phyloP scores from a whole-genome alignment of 164 flowering plant genomes.

The Protea cynaroides region DNA sequence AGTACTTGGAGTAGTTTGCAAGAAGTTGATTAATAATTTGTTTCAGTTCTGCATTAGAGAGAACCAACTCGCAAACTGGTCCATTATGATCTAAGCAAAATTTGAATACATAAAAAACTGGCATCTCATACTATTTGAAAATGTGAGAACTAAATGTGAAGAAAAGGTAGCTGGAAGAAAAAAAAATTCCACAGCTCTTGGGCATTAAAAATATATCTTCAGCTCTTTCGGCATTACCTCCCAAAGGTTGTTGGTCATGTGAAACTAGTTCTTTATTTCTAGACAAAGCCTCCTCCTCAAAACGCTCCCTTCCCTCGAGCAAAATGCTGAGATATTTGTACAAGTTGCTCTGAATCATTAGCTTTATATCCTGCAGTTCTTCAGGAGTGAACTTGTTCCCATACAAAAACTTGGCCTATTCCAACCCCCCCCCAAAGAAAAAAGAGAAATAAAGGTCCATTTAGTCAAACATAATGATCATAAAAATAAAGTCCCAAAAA shows the following conservation, averaged over 20 bases:
- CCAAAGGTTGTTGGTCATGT: constrained; percentile 28
- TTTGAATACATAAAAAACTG: not conserved
- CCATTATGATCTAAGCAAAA: not conserved
- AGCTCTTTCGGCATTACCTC: constrained; percentile 31
- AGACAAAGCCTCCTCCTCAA: constrained; percentile 80
- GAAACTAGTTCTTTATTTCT: constrained; percentile 19
- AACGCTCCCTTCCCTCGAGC: constrained; percentile 92
- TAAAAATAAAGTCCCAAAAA: too few relatives aligned
- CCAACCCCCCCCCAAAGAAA: too few relatives aligned
- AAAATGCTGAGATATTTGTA: constrained; percentile 90
- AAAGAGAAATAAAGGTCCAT: too few relatives aligned
- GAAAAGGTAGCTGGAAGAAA: not conserved
- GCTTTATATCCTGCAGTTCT: constrained; percentile 74
- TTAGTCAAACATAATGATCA: too few relatives aligned
- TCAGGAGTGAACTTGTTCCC: constrained; percentile 69
- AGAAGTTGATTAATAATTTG: too few relatives aligned
- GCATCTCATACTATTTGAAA: not conserved
- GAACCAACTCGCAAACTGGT: not conserved
- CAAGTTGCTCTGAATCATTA: constrained; percentile 97
- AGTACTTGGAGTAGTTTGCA: too few relatives aligned
- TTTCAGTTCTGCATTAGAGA: too few relatives aligned
- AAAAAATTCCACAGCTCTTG: not conserved
- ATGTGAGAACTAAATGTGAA: too few relatives aligned
- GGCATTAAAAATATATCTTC: too few relatives aligned
- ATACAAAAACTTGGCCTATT: constrained; percentile 85